phyloP scores from a whole-genome alignment of 306 rosid species.

The Gillenia trifoliata region DNA sequence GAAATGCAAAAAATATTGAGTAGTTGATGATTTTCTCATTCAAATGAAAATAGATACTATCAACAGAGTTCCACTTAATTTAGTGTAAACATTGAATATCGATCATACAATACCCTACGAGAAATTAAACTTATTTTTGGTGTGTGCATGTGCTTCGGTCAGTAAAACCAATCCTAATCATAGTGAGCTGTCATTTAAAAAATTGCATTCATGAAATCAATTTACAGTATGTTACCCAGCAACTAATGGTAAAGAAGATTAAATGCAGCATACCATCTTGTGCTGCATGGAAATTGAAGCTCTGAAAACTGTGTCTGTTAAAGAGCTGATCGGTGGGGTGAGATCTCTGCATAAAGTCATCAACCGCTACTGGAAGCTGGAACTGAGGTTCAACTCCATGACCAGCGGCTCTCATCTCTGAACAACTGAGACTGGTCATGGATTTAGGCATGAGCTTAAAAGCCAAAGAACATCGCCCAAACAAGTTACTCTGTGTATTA shows the following conservation, averaged over 20 bases:
- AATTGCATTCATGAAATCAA: background rate
- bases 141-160: background rate
- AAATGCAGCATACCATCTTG: constrained; percentile 71
- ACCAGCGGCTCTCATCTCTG: constrained; percentile 97
- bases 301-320: constrained; percentile 61
- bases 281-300: constrained; percentile 66
- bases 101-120: background rate
- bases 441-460: constrained; percentile 92
- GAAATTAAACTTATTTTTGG: background rate
- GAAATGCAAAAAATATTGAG: background rate
- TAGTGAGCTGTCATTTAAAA: background rate
- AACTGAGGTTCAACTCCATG: constrained; percentile 92
- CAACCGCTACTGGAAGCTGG: constrained; percentile 86
- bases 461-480: constrained; percentile 76
- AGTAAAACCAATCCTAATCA: background rate
- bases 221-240: background rate
- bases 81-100: background rate
- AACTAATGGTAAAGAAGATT: constrained; percentile 5
- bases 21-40: background rate
- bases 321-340: constrained; percentile 71
- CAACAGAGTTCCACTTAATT: background rate
- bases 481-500: constrained; percentile 65
- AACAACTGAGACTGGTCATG: constrained; percentile 81
- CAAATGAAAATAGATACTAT: background rate
- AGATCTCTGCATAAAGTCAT: constrained; percentile 96